Percentiles rank a stretch among this genome's conserved stretches.
Evolutionary conservation across 2,329 filamentous ascomycete species (phyloP).

Genomic region (Metarhizium rileyi): DNA sequence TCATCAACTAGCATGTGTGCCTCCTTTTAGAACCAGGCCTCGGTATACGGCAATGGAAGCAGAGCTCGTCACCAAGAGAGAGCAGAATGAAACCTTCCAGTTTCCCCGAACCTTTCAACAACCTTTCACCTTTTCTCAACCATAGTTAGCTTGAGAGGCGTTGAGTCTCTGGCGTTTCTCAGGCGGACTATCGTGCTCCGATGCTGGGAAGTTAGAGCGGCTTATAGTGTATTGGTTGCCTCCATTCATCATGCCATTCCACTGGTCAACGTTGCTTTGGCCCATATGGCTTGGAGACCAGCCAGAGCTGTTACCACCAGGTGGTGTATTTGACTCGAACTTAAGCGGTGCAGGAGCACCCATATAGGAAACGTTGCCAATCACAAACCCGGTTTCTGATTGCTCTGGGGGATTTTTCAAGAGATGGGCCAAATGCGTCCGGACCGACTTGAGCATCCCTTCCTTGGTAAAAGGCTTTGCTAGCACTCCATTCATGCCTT

Average conservation of each 20-base stretch:
- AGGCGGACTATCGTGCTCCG: conserved; percentile 32
- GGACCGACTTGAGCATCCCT: conserved; percentile 73
- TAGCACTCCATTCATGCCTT: conserved; percentile 95
- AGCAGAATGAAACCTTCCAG: neutral
- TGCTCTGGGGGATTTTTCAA: conserved; percentile 55
- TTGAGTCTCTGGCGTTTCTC: conserved; percentile 46
- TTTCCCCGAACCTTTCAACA: neutral
- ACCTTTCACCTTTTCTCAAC: conserved; percentile 16
- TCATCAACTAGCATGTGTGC: neutral
- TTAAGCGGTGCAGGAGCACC: conserved; percentile 30
- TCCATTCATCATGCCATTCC: conserved; percentile 37
- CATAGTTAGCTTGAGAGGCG: conserved; percentile 31
- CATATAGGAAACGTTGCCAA: conserved; percentile 24
- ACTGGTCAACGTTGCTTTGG: conserved; percentile 34
- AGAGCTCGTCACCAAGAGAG: neutral
- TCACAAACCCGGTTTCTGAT: conserved; percentile 25
- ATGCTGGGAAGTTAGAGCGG: conserved; percentile 16
- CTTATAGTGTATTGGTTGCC: conserved; percentile 28
- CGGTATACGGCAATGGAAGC: neutral
- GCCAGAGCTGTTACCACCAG: conserved; percentile 36
- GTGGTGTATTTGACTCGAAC: conserved; percentile 46
- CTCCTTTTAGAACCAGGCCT: neutral
- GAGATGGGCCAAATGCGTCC: conserved; percentile 79
- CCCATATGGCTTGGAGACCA: conserved; percentile 42
- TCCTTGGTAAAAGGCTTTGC: conserved; percentile 94